phyloP scores from a whole-genome alignment of 1,284 basidiomycete species.

The Cystobasidiaceae sp. region DNA sequence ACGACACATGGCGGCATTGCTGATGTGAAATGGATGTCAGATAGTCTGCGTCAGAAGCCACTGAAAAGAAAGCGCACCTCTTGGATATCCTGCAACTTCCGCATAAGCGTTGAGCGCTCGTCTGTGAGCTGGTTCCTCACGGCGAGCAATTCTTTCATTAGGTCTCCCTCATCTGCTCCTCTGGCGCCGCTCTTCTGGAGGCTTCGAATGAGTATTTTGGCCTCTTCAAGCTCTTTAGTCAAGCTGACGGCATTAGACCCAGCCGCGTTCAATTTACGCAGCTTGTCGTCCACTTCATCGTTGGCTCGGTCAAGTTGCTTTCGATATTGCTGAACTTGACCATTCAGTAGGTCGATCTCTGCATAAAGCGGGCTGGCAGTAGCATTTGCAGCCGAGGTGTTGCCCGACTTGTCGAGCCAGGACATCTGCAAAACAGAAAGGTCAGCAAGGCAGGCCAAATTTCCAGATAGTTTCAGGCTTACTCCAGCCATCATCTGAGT shows the following conservation, averaged over 20 bases:
- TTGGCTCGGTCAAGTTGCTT: conserved; percentile 68
- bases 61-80: conserved; percentile 28
- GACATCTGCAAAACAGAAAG: not conserved
- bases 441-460: too few relatives aligned
- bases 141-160: conserved; percentile 30
- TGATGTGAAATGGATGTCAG: not conserved
- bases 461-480: too few relatives aligned
- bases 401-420: conserved; percentile 33
- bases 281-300: conserved; percentile 73
- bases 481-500: conserved; percentile 71
- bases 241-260: conserved; percentile 57
- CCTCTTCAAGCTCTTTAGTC: conserved; percentile 61
- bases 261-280: conserved; percentile 71
- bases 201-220: conserved; percentile 54
- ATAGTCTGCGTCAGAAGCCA: too few relatives aligned
- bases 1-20: conserved; percentile 21
- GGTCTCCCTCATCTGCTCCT: not conserved
- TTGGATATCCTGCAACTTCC: conserved; percentile 28
- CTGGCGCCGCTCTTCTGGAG: conserved; percentile 54
- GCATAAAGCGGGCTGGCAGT: conserved; percentile 46
- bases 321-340: conserved; percentile 48
- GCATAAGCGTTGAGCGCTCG: conserved; percentile 30
- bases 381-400: conserved; percentile 34
- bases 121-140: conserved; percentile 29
- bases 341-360: conserved; percentile 48